Conservation (phyloP, 768 basidiomycete species). For the Pholiota microspora region DNA sequence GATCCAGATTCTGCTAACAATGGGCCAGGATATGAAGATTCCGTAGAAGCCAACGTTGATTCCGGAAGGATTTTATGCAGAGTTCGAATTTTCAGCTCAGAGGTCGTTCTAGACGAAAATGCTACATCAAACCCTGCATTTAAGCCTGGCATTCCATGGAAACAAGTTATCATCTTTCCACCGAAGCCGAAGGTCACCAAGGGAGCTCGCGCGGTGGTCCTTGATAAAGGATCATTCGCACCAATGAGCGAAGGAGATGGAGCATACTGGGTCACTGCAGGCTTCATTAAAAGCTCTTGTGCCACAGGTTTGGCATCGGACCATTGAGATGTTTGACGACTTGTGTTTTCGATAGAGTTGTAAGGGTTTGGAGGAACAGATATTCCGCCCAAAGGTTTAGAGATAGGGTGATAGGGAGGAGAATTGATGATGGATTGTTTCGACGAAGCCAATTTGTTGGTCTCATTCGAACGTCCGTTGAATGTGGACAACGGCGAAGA, state of each 20-base stretch:
- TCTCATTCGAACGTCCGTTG: constrained; percentile 23
- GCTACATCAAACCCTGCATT: constrained; percentile 79
- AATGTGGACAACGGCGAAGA: constrained; percentile 30
- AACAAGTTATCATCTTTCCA: constrained; percentile 87
- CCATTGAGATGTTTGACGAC: constrained; percentile 9
- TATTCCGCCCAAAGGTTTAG: constrained; percentile 4
- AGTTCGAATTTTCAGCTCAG: constrained; percentile 63
- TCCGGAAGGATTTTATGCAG: constrained; percentile 72
- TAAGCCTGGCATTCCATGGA: constrained; percentile 67
- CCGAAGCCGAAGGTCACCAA: constrained; percentile 91
- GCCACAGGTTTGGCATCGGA: constrained; percentile 12
- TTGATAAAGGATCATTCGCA: constrained; percentile 77
- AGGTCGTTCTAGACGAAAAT: constrained; percentile 66
- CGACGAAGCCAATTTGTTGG: constrained; percentile 9
- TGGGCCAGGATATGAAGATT: constrained; percentile 80
- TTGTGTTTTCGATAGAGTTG: constrained; percentile 10
- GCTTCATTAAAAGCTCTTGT: constrained; percentile 35
- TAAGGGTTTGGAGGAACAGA: constrained; percentile 1
- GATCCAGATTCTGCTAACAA: constrained; percentile 75
- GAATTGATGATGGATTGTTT: constrained; percentile 9
- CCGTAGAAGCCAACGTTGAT: constrained; percentile 52
- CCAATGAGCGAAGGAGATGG: constrained; percentile 84
- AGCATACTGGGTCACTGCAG: constrained; percentile 62
- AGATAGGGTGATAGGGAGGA: constrained; percentile 6
- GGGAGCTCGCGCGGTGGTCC: constrained; percentile 71